Percentiles rank a stretch among this genome's conserved stretches.
These are phyloP conservation scores for Plasmodium inui DNA, from an alignment of 169 alveolate genomes.

Conservation along the genomic window DNA sequence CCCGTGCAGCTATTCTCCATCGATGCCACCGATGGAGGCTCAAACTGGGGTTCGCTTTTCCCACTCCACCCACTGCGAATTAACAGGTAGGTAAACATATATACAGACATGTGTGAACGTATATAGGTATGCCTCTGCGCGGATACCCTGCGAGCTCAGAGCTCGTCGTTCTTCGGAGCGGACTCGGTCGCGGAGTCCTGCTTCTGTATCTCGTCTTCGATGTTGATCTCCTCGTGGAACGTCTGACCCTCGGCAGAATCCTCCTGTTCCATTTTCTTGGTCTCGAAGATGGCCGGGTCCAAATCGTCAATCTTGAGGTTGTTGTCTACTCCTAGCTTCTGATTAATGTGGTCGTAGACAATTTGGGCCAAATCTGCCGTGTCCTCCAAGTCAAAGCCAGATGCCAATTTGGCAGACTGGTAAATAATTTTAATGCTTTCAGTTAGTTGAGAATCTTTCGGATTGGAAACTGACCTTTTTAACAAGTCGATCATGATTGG, in stretches of 20 bases:
- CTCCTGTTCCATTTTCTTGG: constrained; percentile 62
- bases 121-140: not conserved
- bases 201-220: constrained; percentile 57
- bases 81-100: not conserved
- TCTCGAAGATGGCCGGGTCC: constrained; percentile 70
- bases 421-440: constrained; percentile 79
- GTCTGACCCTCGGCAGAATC: not conserved
- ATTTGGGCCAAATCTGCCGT: constrained; percentile 77
- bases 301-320: constrained; percentile 72
- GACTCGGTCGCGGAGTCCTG: constrained; percentile 4
- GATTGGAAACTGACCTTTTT: constrained; percentile 72
- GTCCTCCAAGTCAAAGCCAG: constrained; percentile 85
- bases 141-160: not conserved
- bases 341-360: constrained; percentile 74
- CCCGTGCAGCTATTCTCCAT: not conserved
- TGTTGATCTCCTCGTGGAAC: constrained; percentile 52
- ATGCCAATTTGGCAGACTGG: constrained; percentile 86
- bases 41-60: not conserved
- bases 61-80: not conserved
- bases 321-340: constrained; percentile 70
- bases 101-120: not conserved
- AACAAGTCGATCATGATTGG: constrained; percentile 91
- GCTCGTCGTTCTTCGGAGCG: constrained; percentile 25
- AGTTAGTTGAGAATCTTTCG: constrained; percentile 72
- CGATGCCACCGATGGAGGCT: not conserved